Evolutionary conservation across 139 green algal species (phyloP).

Genomic region (Protoeuglena noctilucae): DNA sequence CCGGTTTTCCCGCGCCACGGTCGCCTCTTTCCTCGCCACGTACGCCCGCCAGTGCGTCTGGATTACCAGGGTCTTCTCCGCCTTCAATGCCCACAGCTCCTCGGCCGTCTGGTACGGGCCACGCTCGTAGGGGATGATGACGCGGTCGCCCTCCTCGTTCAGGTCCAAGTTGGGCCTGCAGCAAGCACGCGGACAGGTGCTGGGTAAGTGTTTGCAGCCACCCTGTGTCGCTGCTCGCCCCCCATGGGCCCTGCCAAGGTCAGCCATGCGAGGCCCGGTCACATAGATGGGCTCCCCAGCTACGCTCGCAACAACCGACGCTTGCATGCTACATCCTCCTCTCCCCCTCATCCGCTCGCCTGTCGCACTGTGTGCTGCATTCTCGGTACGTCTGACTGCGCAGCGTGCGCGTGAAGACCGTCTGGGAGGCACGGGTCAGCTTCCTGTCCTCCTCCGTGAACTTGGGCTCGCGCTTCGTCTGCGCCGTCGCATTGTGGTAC

Average conservation of each 20-base stretch:
- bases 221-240: no score
- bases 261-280: no score
- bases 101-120: conserved; percentile 35
- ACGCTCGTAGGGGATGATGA: conserved; percentile 14
- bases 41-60: conserved; percentile 44
- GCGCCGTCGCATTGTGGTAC: conserved; percentile 51
- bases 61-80: conserved; percentile 27
- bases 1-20: conserved; percentile 15
- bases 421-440: conserved; percentile 46
- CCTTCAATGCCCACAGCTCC: conserved; percentile 22
- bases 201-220: no score
- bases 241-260: no score
- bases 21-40: conserved; percentile 27
- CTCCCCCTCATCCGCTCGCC: no score
- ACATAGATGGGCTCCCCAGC: no score
- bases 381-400: conserved; percentile 38
- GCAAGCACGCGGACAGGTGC: no score
- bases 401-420: conserved; percentile 19
- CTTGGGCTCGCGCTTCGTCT: conserved; percentile 35
- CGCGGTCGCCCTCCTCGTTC: conserved; percentile 30
- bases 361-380: conserved; percentile 42
- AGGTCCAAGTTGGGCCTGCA: conserved; percentile 41
- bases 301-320: no score
- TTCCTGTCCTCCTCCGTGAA: conserved; percentile 22
- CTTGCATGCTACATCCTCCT: no score